phyloP scores from a whole-genome alignment of 495 filamentous ascomycete genomes.

The Neurospora sublineolata region DNA sequence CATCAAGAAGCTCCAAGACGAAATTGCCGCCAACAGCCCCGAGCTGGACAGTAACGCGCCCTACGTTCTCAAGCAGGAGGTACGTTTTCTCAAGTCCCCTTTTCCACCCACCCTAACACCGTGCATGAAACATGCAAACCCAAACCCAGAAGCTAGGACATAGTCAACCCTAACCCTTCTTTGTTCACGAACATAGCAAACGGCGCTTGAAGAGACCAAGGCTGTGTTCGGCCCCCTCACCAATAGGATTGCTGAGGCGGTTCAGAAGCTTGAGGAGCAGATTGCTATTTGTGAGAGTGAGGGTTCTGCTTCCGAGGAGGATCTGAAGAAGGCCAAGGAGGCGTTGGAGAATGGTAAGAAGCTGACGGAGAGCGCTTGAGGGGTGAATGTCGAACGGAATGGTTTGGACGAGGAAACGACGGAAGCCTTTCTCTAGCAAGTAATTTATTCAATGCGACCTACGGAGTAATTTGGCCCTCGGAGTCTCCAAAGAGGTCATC shows the following conservation, averaged over 20 bases:
- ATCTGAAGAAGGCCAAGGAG: conserved; percentile 50
- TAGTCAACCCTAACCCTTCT: conserved; percentile 15
- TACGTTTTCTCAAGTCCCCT: conserved; percentile 21
- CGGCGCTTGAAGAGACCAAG: conserved; percentile 70
- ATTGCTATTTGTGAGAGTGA: conserved; percentile 43
- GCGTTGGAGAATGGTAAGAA: conserved; percentile 31
- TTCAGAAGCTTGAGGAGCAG: conserved; percentile 54
- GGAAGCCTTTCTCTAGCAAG: neutral
- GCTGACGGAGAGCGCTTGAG: conserved; percentile 13
- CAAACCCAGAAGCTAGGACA: neutral
- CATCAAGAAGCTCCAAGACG: conserved; percentile 54
- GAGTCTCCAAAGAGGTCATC: neutral
- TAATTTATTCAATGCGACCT: neutral
- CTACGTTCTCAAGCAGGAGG: conserved; percentile 74
- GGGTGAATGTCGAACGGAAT: neutral
- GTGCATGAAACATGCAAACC: neutral
- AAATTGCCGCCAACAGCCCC: conserved; percentile 25
- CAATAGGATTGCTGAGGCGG: conserved; percentile 52
- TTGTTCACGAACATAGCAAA: conserved; percentile 37
- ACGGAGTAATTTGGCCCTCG: neutral
- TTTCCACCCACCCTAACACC: neutral
- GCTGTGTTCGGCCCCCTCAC: conserved; percentile 60
- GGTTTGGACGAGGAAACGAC: neutral
- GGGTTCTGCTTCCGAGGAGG: conserved; percentile 46
- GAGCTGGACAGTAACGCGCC: conserved; percentile 54